Base-by-base conservation (phyloP, 345 rosid species). In the Litchi chinensis region DNA sequence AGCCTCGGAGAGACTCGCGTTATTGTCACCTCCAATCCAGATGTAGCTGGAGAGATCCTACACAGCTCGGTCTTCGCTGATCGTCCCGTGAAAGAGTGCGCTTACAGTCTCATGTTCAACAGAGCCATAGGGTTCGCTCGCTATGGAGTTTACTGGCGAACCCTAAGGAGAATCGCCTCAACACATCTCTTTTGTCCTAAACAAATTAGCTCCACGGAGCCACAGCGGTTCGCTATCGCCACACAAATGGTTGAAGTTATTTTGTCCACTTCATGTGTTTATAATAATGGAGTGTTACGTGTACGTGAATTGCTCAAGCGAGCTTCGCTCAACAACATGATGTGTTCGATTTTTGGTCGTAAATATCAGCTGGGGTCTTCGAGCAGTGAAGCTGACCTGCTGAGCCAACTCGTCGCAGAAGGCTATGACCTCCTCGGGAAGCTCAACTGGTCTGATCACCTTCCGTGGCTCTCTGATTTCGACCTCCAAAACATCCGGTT, bases 61-160 rank as follows among this genome's bases (percentile, higher is more conserved):
- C 84, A 80, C 84, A 86, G 90, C 76, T 79, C 92, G 0, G 84
- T 74, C 56, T 87, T 89, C 24, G 89, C 90, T 4, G 88, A 87
- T 52, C 92, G 92, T 65, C 92, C 92, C 2, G 73, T 84, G 12
- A 89, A 87, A 83, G 90, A 87, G 37, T 83, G 89, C 11, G 92
- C 92, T 10, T 84, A 84, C 57, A 69, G 84, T 13, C 84, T 89
- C 44, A 74, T 89, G 89, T 89, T 89, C 65, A 72, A 86, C 65
- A 77, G 92, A 18, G 87, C 92, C 11, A 89, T 89, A 21, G 92
- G 92, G 41, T 89, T 89, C 68, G 90, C 92, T 76, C 87, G 90
- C 46, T 87, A 84, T 40, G 92, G 92, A 21, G 81, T 81, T 28
- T 89, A 89, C 67, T 89, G 92, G 92, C 74, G 87, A 65, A 82